Percentiles rank a stretch among this genome's conserved stretches.
phyloP scores from a whole-genome alignment of 768 basidiomycete species.

The Hydnomerulius pinastri region DNA sequence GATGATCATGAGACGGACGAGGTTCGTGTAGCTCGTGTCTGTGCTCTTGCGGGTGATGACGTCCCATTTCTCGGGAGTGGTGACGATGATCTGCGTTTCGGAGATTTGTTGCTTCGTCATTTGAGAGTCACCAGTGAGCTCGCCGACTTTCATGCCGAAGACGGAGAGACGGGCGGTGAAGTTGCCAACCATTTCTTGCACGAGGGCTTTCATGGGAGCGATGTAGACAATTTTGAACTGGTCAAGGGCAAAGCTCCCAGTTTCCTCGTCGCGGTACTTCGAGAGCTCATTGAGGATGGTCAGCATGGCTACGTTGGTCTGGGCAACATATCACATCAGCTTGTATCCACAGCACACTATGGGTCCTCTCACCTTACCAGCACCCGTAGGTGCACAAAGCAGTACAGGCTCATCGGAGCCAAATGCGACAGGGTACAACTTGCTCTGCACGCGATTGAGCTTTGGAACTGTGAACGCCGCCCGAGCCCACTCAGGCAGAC shows the following conservation, averaged over 20 bases:
- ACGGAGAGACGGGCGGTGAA: slow-evolving; percentile 74
- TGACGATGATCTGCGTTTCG: slow-evolving; percentile 97
- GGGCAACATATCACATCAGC: slow-evolving; percentile 16
- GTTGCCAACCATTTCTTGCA: slow-evolving; percentile 98
- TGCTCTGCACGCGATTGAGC: slow-evolving; percentile 92
- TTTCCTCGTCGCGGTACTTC: slow-evolving; percentile 83
- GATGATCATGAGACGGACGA: slow-evolving; percentile 94
- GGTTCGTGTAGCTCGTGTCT: slow-evolving; percentile 94
- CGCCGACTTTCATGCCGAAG: slow-evolving; percentile 84
- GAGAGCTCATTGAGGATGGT: slow-evolving; percentile 88
- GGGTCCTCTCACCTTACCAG: slow-evolving; percentile 79
- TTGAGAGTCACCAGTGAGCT: slow-evolving; percentile 96
- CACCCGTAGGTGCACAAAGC: slow-evolving; percentile 97
- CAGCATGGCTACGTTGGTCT: slow-evolving; percentile 99
- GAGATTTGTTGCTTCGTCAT: slow-evolving; percentile 98
- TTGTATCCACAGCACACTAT: not conserved
- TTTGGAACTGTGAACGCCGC: slow-evolving; percentile 80
- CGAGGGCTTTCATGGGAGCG: slow-evolving; percentile 98
- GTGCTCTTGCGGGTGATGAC: slow-evolving; percentile 98
- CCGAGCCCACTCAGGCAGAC: slow-evolving; percentile 84
- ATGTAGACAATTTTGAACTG: slow-evolving; percentile 97
- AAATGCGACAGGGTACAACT: slow-evolving; percentile 90
- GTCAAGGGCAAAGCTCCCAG: slow-evolving; percentile 80
- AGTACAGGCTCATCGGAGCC: slow-evolving; percentile 93
- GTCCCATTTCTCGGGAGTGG: slow-evolving; percentile 99